These are phyloP conservation scores for Myriosclerotinia curreyana DNA, from an alignment of 2,329 filamentous ascomycete genomes.

Conservation along the genomic window DNA sequence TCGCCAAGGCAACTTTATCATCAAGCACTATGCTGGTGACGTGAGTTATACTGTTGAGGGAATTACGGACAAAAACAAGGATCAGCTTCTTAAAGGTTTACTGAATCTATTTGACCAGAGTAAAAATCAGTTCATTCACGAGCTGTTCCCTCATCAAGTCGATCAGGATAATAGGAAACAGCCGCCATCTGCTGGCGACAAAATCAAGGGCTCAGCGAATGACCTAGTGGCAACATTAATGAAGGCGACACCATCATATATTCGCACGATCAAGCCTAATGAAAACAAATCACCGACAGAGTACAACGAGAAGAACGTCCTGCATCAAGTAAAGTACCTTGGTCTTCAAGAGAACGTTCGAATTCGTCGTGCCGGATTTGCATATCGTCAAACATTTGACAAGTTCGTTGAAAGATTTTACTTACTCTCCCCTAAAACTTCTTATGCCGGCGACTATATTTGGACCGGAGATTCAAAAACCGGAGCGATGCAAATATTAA, in stretches of 20 bases:
- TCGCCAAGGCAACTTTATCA: slow-evolving; percentile 92
- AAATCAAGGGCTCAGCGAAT: slow-evolving; percentile 93
- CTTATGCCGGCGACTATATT: slow-evolving; percentile 95
- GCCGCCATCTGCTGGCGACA: slow-evolving; percentile 91
- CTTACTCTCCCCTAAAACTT: slow-evolving; percentile 87
- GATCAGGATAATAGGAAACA: slow-evolving; percentile 94
- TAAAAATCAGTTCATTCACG: slow-evolving; percentile 80
- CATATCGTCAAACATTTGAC: slow-evolving; percentile 94
- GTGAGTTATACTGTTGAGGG: slow-evolving; percentile 92
- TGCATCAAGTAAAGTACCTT: slow-evolving; percentile 98
- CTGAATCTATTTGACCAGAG: slow-evolving; percentile 83
- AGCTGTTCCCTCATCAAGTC: slow-evolving; percentile 86
- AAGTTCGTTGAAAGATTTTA: slow-evolving; percentile 99
- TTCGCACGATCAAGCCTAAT: slow-evolving; percentile 98
- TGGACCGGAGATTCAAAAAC: slow-evolving; percentile 87
- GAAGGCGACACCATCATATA: slow-evolving; percentile 97
- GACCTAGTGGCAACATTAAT: slow-evolving; percentile 91
- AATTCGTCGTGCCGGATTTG: slow-evolving; percentile 93
- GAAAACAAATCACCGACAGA: slow-evolving; percentile 96
- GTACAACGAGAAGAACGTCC: slow-evolving; percentile 86
- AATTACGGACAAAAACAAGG: slow-evolving; percentile 99
- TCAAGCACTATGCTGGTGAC: slow-evolving; percentile 98
- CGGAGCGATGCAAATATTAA: slow-evolving; percentile 87
- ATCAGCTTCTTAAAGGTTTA: slow-evolving; percentile 90
- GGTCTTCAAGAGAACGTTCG: slow-evolving; percentile 99